Conservation (phyloP, 2,329 filamentous ascomycete species). For the Rutstroemia sp. region DNA sequence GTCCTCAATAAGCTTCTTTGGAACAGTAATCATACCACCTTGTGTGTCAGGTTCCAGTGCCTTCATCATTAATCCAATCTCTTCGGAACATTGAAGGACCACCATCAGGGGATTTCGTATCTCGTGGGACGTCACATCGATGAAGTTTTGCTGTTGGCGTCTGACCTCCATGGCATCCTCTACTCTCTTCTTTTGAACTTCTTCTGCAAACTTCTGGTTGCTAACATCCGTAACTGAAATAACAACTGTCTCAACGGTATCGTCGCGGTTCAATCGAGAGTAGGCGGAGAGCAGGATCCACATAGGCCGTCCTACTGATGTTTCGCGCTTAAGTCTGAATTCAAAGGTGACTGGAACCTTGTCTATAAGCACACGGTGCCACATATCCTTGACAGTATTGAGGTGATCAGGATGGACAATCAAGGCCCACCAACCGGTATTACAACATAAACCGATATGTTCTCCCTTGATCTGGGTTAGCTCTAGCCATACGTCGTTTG, state of each 20-base stretch:
- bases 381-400: not conserved
- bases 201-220: slow-evolving; percentile 60
- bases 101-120: slow-evolving; percentile 70
- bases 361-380: not conserved
- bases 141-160: slow-evolving; percentile 70
- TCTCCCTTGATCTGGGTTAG: not conserved
- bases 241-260: slow-evolving; percentile 64
- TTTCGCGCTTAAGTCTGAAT: not conserved
- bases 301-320: not conserved
- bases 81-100: slow-evolving; percentile 66
- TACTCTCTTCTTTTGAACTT: slow-evolving; percentile 31
- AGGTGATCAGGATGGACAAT: not conserved
- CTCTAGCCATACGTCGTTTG: not conserved
- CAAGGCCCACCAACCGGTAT: not conserved
- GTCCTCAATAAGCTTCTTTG: slow-evolving; percentile 43
- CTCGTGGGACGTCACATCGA: slow-evolving; percentile 67
- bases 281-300: slow-evolving; percentile 11
- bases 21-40: slow-evolving; percentile 25
- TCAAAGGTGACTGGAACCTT: not conserved
- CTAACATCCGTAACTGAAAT: slow-evolving; percentile 79
- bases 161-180: slow-evolving; percentile 49
- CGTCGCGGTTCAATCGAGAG: slow-evolving; percentile 57
- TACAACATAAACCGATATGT: not conserved
- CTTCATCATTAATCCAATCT: slow-evolving; percentile 17
- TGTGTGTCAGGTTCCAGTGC: slow-evolving; percentile 64